Conservation (phyloP, 495 filamentous ascomycete species). For the Daldinia grandis region DNA sequence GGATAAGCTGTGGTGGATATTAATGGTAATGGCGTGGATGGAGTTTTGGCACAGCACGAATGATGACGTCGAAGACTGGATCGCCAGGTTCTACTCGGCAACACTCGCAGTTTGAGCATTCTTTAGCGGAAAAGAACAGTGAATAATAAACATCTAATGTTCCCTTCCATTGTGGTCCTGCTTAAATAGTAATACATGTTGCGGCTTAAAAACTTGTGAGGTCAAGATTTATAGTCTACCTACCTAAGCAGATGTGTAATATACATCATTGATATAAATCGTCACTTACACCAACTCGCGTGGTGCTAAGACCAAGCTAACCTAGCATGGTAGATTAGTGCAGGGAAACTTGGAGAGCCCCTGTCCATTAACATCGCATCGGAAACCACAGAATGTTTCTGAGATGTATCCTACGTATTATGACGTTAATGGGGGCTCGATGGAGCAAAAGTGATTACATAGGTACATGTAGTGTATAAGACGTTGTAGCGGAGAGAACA, state of each 20-base stretch:
- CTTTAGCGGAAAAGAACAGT: background rate
- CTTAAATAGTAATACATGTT: background rate
- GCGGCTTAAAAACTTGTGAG: background rate
- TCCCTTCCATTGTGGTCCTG: background rate
- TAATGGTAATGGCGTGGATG: background rate
- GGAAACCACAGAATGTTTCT: background rate
- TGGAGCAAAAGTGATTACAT: background rate
- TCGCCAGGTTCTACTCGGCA: slow-evolving; percentile 17
- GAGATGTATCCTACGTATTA: slow-evolving; percentile 14
- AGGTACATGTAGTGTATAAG: too few species aligned
- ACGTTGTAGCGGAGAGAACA: slow-evolving; percentile 5
- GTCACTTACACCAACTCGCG: slow-evolving; percentile 4
- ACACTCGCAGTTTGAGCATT: slow-evolving; percentile 26
- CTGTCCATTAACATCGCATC: background rate
- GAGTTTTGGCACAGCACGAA: background rate
- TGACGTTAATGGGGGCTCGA: slow-evolving; percentile 12
- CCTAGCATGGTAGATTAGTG: slow-evolving; percentile 7
- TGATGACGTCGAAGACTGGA: slow-evolving; percentile 41
- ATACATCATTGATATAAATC: slow-evolving; percentile 19
- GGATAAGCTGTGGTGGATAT: background rate
- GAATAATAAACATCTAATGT: background rate
- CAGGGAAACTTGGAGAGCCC: background rate
- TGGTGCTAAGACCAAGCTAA: background rate
- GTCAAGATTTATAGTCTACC: background rate
- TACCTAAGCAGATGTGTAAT: too few species aligned